Conservation (phyloP, 345 rosid species). For the Viola odorata region DNA sequence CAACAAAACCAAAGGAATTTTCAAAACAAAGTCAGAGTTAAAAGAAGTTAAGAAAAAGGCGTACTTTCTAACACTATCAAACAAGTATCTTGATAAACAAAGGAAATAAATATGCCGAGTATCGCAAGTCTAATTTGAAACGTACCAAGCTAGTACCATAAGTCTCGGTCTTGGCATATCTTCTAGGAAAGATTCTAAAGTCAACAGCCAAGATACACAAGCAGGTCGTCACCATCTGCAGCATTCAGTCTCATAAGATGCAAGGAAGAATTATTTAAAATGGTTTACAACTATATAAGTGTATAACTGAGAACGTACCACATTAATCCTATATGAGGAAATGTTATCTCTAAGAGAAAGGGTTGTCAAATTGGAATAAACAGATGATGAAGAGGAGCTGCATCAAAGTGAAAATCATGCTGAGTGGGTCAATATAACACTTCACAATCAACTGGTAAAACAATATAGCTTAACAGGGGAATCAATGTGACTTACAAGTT, state of each 20-base stretch:
- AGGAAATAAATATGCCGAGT: too few species aligned
- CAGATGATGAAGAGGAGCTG: constrained; percentile 32
- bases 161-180: constrained; percentile 80
- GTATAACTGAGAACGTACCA: constrained; percentile 35
- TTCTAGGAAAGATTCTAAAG: constrained; percentile 78
- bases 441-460: too few species aligned
- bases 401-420: constrained; percentile 4
- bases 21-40: too few species aligned
- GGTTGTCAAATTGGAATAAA: constrained; percentile 23
- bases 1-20: too few species aligned
- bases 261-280: constrained; percentile 4
- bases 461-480: background rate
- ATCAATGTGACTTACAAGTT: constrained; percentile 33
- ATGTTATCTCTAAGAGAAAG: constrained; percentile 43
- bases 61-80: too few species aligned
- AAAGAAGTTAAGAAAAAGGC: too few species aligned
- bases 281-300: constrained; percentile 1
- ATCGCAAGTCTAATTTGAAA: background rate
- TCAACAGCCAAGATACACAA: constrained; percentile 92
- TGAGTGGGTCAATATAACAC: too few species aligned
- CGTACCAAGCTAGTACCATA: constrained; percentile 78
- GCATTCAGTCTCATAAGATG: constrained; percentile 9
- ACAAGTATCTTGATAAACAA: too few species aligned
- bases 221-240: constrained; percentile 77
- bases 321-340: constrained; percentile 59